phyloP scores from a whole-genome alignment of 2,329 filamentous ascomycete species.

The Phoma herbarum region DNA sequence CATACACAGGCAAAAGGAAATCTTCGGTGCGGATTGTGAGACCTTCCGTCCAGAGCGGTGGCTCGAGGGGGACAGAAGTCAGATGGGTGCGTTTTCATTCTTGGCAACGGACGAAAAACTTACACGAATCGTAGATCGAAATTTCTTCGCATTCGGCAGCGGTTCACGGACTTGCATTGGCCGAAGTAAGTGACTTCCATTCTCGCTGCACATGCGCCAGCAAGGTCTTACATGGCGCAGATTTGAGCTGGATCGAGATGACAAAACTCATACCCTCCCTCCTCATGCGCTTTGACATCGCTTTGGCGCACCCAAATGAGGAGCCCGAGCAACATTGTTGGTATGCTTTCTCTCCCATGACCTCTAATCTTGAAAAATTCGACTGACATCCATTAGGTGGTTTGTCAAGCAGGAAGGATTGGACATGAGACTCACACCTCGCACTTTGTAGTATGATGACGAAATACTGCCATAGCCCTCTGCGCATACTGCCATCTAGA shows the following conservation, averaged over 20 bases:
- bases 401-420: conserved; percentile 10
- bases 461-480: not conserved
- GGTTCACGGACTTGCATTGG: conserved; percentile 24
- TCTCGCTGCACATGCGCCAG: too few relatives aligned
- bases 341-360: not conserved
- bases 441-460: not conserved
- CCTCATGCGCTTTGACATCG: conserved; percentile 47
- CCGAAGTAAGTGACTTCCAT: conserved; percentile 12
- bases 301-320: conserved; percentile 37
- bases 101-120: not conserved
- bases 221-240: not conserved
- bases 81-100: conserved; percentile 13
- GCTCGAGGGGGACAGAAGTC: conserved; percentile 20
- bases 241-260: conserved; percentile 48
- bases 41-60: conserved; percentile 28
- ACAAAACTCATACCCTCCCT: conserved; percentile 46
- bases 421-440: not conserved
- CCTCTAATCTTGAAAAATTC: too few relatives aligned
- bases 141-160: conserved; percentile 25
- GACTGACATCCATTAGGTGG: not conserved
- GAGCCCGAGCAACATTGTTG: conserved; percentile 19
- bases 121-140: conserved; percentile 11
- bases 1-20: conserved; percentile 24
- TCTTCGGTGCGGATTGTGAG: conserved; percentile 28
- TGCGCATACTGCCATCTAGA: too few relatives aligned